Evolutionary conservation across 805 yeast species (phyloP).

Genomic region (Kodamaea kaohsiungensis): DNA sequence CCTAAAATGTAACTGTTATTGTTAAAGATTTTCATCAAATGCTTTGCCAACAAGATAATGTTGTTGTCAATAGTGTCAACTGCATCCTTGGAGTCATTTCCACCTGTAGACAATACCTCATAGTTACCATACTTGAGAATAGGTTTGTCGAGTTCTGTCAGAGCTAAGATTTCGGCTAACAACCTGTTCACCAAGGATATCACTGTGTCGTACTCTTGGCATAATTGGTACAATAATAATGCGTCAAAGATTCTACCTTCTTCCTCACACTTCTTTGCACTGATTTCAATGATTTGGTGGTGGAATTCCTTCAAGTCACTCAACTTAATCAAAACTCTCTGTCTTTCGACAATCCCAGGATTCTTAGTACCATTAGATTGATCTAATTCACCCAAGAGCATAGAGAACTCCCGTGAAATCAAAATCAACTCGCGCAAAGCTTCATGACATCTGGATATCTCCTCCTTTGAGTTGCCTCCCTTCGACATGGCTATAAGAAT

Average conservation of each 20-base stretch:
- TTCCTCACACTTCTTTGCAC: constrained; percentile 85
- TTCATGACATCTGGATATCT: constrained; percentile 65
- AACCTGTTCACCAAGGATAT: constrained; percentile 70
- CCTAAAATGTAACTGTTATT: constrained; percentile 60
- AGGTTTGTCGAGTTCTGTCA: constrained; percentile 67
- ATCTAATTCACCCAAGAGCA: constrained; percentile 80
- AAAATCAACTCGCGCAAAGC: constrained; percentile 81
- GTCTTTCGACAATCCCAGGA: constrained; percentile 82
- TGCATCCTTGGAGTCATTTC: constrained; percentile 35
- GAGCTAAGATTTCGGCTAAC: constrained; percentile 73
- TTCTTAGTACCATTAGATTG: constrained; percentile 66
- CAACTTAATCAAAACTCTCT: constrained; percentile 64
- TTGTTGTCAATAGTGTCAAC: constrained; percentile 47
- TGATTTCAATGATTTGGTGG: constrained; percentile 73
- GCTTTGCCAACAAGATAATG: constrained; percentile 47
- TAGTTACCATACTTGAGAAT: constrained; percentile 45
- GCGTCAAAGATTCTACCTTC: constrained; percentile 90
- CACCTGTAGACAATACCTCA: constrained; percentile 18
- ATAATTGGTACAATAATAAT: constrained; percentile 77
- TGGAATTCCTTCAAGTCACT: constrained; percentile 60
- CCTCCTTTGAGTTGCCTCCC: constrained; percentile 40
- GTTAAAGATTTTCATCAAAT: constrained; percentile 46
- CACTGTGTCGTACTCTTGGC: constrained; percentile 85
- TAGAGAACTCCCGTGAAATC: constrained; percentile 80
- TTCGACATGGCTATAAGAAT: constrained; percentile 60